phyloP scores from a whole-genome alignment of 192 early-diverging fungal species.

The Podila verticillata region DNA sequence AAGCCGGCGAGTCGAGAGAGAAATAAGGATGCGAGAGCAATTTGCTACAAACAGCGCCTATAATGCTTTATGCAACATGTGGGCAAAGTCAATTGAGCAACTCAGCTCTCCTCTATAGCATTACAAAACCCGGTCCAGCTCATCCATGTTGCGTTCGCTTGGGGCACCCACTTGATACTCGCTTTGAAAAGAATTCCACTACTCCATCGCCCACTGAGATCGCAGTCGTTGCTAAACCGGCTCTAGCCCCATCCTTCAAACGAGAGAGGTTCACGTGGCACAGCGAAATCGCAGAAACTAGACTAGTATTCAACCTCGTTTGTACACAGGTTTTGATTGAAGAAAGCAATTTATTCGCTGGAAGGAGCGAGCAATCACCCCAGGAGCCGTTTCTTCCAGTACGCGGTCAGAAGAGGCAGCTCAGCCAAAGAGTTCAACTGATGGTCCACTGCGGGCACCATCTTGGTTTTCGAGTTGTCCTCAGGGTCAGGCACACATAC shows the following conservation, averaged over 20 bases:
- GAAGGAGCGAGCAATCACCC: too few relatives aligned
- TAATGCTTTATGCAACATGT: too few relatives aligned
- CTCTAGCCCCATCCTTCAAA: slow-evolving; percentile 80
- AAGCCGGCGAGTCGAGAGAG: too few relatives aligned
- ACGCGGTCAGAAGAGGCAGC: slow-evolving; percentile 17
- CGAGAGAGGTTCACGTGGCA: slow-evolving; percentile 77
- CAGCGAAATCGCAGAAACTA: too few relatives aligned
- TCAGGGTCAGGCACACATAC: slow-evolving; percentile 8
- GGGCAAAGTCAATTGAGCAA: too few relatives aligned
- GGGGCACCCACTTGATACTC: slow-evolving; percentile 81
- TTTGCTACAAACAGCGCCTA: too few relatives aligned
- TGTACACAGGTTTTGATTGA: too few relatives aligned
- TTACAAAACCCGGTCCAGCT: slow-evolving; percentile 51
- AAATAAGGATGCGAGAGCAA: too few relatives aligned
- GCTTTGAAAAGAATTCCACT: slow-evolving; percentile 86
- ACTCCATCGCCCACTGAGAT: slow-evolving; percentile 79
- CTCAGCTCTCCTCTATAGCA: too few relatives aligned
- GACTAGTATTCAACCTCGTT: too few relatives aligned
- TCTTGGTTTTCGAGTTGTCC: background rate
- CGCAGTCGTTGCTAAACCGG: slow-evolving; percentile 69
- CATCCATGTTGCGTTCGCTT: slow-evolving; percentile 69
- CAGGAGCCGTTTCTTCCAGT: slow-evolving; percentile 11
- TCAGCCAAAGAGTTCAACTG: slow-evolving; percentile 25
- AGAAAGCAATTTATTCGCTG: too few relatives aligned
- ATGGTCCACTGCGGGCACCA: slow-evolving; percentile 32